phyloP scores from a whole-genome alignment of 192 early-diverging fungal genomes.

The Coemansia sp. region DNA sequence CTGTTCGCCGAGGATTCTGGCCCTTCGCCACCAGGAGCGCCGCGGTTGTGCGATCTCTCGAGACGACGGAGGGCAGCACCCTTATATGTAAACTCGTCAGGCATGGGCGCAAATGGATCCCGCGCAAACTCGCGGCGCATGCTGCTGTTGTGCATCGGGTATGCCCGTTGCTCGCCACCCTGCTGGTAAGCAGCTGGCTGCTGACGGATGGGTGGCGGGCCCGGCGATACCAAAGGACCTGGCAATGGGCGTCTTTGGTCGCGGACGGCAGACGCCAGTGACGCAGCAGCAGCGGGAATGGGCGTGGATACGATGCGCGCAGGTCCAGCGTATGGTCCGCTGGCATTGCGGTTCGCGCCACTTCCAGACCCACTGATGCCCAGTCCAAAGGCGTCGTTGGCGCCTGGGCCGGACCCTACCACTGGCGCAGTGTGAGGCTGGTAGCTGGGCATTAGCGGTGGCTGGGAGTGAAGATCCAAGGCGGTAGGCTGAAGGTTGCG shows the following conservation, averaged over 20 bases:
- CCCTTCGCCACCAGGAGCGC: conserved; percentile 1
- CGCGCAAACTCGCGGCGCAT: conserved; percentile 19
- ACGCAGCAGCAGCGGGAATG: conserved; percentile 13
- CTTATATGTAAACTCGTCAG: conserved; percentile 43
- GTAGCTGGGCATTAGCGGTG: not conserved
- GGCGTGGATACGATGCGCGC: conserved; percentile 39
- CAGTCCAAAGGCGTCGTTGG: conserved; percentile 24
- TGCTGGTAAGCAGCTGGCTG: not conserved
- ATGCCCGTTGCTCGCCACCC: not conserved
- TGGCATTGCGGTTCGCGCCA: not conserved
- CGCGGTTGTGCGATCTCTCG: conserved; percentile 32
- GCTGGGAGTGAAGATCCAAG: conserved; percentile 22
- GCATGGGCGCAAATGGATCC: conserved; percentile 30
- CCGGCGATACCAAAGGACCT: not conserved
- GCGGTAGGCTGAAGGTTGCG: conserved; percentile 19
- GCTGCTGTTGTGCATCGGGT: conserved; percentile 15
- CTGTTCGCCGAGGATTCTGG: conserved; percentile 22
- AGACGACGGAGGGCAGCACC: conserved; percentile 48
- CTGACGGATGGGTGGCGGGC: not conserved
- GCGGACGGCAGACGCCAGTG: conserved; percentile 5
- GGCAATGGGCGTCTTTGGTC: not conserved
- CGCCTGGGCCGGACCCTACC: not conserved
- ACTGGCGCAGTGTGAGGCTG: conserved; percentile 34
- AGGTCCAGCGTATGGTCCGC: not conserved
- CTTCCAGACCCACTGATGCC: conserved; percentile 23